These are phyloP conservation scores for Aspergillus glaucus DNA, from an alignment of 2,329 filamentous ascomycete genomes.

Conservation along the genomic window DNA sequence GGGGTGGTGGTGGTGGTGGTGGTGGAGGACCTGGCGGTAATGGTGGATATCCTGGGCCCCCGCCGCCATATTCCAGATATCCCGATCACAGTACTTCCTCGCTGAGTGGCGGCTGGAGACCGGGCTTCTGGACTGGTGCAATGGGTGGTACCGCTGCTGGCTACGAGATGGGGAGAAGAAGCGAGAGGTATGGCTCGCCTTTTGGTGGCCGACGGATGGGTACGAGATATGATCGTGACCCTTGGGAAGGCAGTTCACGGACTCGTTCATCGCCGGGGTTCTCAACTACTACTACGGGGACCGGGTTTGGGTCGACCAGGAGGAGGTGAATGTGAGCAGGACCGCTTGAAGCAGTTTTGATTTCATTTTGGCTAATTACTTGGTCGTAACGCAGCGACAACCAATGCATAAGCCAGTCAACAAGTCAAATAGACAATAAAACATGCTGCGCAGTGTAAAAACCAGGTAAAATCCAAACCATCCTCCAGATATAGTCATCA, in stretches of 20 bases:
- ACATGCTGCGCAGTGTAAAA: neutral
- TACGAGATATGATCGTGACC: constrained; percentile 14
- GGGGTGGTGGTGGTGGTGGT: constrained; percentile 25
- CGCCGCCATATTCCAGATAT: constrained; percentile 36
- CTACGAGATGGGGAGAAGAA: constrained; percentile 34
- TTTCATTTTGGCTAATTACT: neutral
- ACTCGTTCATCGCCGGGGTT: constrained; percentile 27
- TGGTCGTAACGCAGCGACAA: neutral
- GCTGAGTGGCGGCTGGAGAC: constrained; percentile 30
- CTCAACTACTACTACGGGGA: constrained; percentile 30
- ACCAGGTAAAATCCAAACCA: too few species aligned
- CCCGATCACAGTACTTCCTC: constrained; percentile 10
- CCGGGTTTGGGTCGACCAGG: constrained; percentile 42
- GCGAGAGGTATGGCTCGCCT: constrained; percentile 9
- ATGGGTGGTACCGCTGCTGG: constrained; percentile 37
- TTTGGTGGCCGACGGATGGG: constrained; percentile 12
- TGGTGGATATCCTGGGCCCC: constrained; percentile 28
- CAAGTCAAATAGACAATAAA: constrained; percentile 2
- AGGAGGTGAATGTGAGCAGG: constrained; percentile 24
- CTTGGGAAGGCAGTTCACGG: constrained; percentile 29
- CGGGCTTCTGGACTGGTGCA: constrained; percentile 44
- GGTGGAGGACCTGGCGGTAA: constrained; percentile 27
- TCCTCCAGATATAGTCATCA: neutral
- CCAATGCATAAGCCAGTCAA: neutral
- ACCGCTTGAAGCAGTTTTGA: neutral